Percentiles rank a stretch among this genome's conserved stretches.
Conservation (phyloP, 2,329 filamentous ascomycete genomes). For the Apiospora arundinis region DNA sequence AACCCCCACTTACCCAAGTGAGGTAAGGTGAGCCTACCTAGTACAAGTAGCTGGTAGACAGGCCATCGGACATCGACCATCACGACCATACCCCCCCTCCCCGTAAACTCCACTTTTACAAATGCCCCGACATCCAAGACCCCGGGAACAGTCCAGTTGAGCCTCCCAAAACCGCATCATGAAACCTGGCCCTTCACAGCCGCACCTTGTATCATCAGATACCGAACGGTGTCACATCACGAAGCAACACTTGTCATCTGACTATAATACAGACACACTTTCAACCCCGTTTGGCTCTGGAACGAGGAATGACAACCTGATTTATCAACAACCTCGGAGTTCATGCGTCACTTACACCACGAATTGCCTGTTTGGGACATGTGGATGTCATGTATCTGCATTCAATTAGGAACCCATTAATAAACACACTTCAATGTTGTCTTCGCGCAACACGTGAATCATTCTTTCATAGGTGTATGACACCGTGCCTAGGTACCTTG, state of each 20-base stretch:
- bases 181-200: background rate
- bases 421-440: no score
- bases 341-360: no score
- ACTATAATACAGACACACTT: background rate
- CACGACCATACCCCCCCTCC: background rate
- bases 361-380: no score
- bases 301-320: background rate
- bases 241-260: background rate
- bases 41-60: background rate
- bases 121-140: background rate
- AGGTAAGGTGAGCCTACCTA: background rate
- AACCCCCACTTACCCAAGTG: background rate
- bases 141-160: background rate
- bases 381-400: no score
- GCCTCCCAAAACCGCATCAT: background rate
- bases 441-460: no score
- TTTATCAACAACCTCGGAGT: no score
- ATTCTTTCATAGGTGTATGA: no score
- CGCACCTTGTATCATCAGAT: background rate
- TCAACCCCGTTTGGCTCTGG: background rate
- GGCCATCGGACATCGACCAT: background rate
- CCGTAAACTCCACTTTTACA: background rate
- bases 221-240: background rate
- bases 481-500: no score
- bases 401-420: no score